Base-by-base conservation (phyloP, 1,284 basidiomycete species). In the Pterula multifida region DNA sequence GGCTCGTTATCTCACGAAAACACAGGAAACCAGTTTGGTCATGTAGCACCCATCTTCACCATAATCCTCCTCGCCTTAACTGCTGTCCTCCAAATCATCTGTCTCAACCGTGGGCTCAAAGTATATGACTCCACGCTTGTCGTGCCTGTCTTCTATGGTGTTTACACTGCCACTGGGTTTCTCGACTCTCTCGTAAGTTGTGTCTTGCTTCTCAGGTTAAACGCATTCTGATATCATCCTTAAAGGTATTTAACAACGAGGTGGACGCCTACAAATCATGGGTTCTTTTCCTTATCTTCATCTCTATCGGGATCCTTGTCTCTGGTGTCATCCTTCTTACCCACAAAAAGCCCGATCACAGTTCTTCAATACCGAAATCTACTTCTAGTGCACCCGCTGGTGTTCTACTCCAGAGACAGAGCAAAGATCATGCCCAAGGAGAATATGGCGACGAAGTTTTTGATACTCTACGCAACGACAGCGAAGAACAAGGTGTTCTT, bases 61-160 rank as follows among this genome's bases (percentile, higher is more conserved):
- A 80, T 96, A 55, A 67, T 93, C 32, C 68, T 94, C 22, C 76
- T 96, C 28, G 75, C 75, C 3, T 61, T 78, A 42, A 92, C 90
- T 0, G 92, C 91, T 0, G 79, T 96, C 15, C 66, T 84, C 28
- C 93, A 97, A 63, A 95, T 96, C 54, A 79, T 92, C 44, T 94
- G 90, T 62, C 72, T 96, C 32, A 94, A 95, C 63, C 80, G 83
- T 50, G 92, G 86, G 2, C 70, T 94, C 19, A 81, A 81, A 58
- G 79, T 84, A 2, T 89, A 88, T 58, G 86, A 89, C 55, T 83
- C 82, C 2, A 85, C 85, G 0, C 68, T 87, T 1, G 81, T 87
- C 32, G 84, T 89, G 0, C 85, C 85, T 1, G 75, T 85, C 2
- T 85, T 87, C 58, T 86, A 84, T 58, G 82, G 75, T 15, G 69